Conservation (phyloP, 2,329 filamentous ascomycete species). For the Paracoccidioides brasiliensis region DNA sequence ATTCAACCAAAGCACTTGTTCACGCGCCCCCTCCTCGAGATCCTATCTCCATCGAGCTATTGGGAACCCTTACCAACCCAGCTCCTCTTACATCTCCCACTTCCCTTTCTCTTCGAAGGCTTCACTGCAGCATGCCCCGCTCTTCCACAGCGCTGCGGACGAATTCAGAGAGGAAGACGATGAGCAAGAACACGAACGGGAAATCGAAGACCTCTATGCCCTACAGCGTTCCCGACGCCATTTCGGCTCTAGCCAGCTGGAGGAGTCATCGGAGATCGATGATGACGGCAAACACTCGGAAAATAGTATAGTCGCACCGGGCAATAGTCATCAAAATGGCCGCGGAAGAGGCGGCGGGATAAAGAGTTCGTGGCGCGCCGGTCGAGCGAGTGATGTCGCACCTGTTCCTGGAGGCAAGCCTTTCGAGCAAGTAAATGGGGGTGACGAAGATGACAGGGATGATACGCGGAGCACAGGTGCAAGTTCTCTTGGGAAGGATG, state of each 20-base stretch:
- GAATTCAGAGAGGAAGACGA: slow-evolving; percentile 90
- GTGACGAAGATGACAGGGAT: slow-evolving; percentile 24
- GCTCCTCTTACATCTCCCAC: slow-evolving; percentile 55
- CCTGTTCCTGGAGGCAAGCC: slow-evolving; percentile 24
- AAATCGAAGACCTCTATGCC: slow-evolving; percentile 88
- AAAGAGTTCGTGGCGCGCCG: slow-evolving; percentile 44
- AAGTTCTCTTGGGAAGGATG: slow-evolving; percentile 46
- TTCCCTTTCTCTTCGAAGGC: slow-evolving; percentile 72
- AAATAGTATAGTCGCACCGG: slow-evolving; percentile 40
- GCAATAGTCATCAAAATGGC: slow-evolving; percentile 31
- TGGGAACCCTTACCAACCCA: slow-evolving; percentile 67
- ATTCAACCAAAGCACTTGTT: slow-evolving; percentile 29
- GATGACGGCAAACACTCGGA: slow-evolving; percentile 41
- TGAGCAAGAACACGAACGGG: slow-evolving; percentile 75
- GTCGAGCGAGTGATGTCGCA: slow-evolving; percentile 21
- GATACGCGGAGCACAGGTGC: slow-evolving; percentile 18
- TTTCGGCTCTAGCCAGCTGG: slow-evolving; percentile 69
- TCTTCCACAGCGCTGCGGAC: slow-evolving; percentile 88
- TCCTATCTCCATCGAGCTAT: slow-evolving; percentile 40
- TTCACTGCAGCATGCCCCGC: slow-evolving; percentile 64
- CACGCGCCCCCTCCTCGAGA: slow-evolving; percentile 37
- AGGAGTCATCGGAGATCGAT: slow-evolving; percentile 74
- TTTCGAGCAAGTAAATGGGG: slow-evolving; percentile 17
- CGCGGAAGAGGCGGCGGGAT: slow-evolving; percentile 38
- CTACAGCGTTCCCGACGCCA: slow-evolving; percentile 80